Evolutionary conservation across 2,329 filamentous ascomycete species (phyloP).

Genomic region (Coniochaeta ligniaria): DNA sequence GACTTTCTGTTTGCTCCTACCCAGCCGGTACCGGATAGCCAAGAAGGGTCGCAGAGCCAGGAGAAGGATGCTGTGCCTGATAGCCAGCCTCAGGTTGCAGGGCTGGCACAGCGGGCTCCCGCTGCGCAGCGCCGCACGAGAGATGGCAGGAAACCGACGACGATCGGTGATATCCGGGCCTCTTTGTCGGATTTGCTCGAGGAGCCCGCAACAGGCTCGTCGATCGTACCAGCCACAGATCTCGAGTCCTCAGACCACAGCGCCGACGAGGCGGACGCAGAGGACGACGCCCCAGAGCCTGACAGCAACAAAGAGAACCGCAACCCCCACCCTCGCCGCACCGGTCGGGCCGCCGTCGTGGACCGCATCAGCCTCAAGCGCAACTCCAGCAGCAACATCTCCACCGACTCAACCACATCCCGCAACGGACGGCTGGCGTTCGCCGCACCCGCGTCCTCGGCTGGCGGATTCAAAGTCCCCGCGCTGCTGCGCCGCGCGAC

Average conservation of each 20-base stretch:
- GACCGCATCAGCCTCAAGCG: conserved; percentile 70
- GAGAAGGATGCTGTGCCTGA: conserved; percentile 30
- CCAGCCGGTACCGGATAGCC: conserved; percentile 31
- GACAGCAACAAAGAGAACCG: conserved; percentile 42
- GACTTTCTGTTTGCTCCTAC: conserved; percentile 53
- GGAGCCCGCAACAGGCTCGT: conserved; percentile 31
- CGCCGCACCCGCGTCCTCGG: conserved; percentile 28
- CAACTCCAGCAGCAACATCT: conserved; percentile 30
- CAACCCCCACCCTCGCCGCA: conserved; percentile 27
- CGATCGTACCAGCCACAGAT: conserved; percentile 39
- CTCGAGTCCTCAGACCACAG: conserved; percentile 22
- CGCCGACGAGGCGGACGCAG: conserved; percentile 41
- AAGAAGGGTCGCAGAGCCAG: conserved; percentile 23
- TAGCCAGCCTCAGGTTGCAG: conserved; percentile 38
- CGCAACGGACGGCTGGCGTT: conserved; percentile 48
- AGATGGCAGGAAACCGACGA: conserved; percentile 60
- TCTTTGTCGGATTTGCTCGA: conserved; percentile 80
- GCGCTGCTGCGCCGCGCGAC: conserved; percentile 67
- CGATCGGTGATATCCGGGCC: conserved; percentile 73
- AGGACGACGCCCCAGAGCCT: conserved; percentile 28
- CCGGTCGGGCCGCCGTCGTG: conserved; percentile 50
- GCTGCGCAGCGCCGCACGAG: conserved; percentile 49
- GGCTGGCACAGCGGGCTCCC: conserved; percentile 26
- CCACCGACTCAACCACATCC: conserved; percentile 18
- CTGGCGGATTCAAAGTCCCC: conserved; percentile 57